Percentiles rank a stretch among this genome's conserved stretches.
Conservation (phyloP, 106 monocot genomes). For the Dactylorhiza incarnata region DNA sequence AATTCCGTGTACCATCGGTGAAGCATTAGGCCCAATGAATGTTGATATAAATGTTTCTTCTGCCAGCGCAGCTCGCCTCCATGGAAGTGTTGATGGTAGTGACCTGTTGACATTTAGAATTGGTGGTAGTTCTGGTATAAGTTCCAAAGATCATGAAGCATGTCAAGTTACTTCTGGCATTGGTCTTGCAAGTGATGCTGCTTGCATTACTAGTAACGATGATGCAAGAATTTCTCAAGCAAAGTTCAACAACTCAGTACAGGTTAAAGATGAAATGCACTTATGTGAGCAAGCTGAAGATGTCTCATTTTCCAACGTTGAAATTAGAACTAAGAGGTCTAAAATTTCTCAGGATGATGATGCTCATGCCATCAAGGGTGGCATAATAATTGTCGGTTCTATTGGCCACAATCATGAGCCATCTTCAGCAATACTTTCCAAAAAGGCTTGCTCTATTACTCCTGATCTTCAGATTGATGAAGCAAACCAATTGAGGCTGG, state of each 20-base stretch:
- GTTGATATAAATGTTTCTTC: slow-evolving; percentile 9
- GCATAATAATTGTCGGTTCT: background rate
- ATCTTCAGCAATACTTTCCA: slow-evolving; percentile 6
- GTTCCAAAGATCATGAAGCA: slow-evolving; percentile 9
- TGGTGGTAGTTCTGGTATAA: slow-evolving; percentile 8
- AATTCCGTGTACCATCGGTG: slow-evolving; percentile 3
- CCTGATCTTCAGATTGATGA: slow-evolving; percentile 27
- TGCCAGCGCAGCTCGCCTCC: slow-evolving; percentile 1
- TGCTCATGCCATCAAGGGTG: slow-evolving; percentile 14
- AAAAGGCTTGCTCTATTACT: slow-evolving; percentile 13
- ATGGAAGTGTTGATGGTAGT: slow-evolving; percentile 13
- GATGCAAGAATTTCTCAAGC: slow-evolving; percentile 8
- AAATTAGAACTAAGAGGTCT: slow-evolving; percentile 11
- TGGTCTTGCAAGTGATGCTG: slow-evolving; percentile 13
- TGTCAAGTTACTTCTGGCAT: slow-evolving; percentile 5
- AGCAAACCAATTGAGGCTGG: slow-evolving; percentile 19
- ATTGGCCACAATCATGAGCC: slow-evolving; percentile 14
- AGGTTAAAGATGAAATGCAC: slow-evolving; percentile 36
- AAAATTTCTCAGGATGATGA: slow-evolving; percentile 18
- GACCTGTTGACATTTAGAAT: background rate
- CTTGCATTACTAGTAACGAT: slow-evolving; percentile 11
- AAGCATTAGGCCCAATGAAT: slow-evolving; percentile 8
- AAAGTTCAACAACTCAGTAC: slow-evolving; percentile 16
- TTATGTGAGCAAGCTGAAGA: slow-evolving; percentile 11
- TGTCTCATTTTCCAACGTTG: slow-evolving; percentile 5